Evolutionary conservation across 1,284 basidiomycete genomes (phyloP).

Genomic region (Microbotryum silenes-acaulis): DNA sequence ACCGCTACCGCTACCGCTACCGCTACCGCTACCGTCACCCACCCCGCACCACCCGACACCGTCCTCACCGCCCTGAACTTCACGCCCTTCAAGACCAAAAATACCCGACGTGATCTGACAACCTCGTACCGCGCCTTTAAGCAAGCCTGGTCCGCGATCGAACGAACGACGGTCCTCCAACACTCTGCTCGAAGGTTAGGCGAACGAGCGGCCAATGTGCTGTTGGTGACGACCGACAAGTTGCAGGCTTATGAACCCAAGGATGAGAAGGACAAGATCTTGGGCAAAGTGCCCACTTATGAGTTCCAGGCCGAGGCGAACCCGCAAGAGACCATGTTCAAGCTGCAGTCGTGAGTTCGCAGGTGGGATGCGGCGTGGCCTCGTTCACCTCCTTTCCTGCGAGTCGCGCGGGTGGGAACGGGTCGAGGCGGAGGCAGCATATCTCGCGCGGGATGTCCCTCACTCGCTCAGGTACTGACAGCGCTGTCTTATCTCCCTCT

Average conservation of each 20-base stretch:
- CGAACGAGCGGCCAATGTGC: slow-evolving; percentile 9
- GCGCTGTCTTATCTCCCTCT: neutral
- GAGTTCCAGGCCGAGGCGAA: slow-evolving; percentile 11
- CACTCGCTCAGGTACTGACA: neutral
- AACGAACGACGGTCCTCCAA: slow-evolving; percentile 1
- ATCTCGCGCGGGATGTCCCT: no score
- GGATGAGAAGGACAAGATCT: neutral
- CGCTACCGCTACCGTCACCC: neutral
- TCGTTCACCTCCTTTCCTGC: no score
- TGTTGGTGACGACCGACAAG: neutral
- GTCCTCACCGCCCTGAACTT: neutral
- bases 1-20: neutral
- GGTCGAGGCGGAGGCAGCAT: no score
- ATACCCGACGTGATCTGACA: slow-evolving; percentile 13
- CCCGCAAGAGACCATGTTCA: slow-evolving; percentile 4
- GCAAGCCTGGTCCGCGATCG: slow-evolving; percentile 5
- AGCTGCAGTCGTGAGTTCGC: slow-evolving; percentile 18
- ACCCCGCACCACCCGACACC: neutral
- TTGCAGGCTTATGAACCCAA: slow-evolving; percentile 7
- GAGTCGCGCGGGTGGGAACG: no score
- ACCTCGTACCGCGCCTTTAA: slow-evolving; percentile 4
- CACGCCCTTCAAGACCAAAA: slow-evolving; percentile 4
- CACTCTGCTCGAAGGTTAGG: neutral
- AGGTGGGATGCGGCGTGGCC: no score
- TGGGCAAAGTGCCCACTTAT: slow-evolving; percentile 8